Evolutionary conservation across 1,284 basidiomycete species (phyloP).

Genomic region (Boletus albobrunnescens): DNA sequence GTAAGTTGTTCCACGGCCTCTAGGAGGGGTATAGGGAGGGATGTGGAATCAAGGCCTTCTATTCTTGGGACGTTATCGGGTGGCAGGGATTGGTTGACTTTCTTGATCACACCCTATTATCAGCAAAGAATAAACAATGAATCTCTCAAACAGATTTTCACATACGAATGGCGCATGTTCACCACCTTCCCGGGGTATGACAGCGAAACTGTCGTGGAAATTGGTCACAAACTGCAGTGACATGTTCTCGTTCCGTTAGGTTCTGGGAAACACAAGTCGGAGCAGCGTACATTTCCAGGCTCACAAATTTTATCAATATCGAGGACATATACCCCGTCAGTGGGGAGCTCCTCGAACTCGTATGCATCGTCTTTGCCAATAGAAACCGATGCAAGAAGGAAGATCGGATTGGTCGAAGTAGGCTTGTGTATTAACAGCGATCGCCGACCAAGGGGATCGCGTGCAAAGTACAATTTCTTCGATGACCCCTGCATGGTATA

Average conservation of each 20-base stretch:
- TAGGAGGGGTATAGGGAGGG: constrained; percentile 44
- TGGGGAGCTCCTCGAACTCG: constrained; percentile 61
- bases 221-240: constrained; percentile 31
- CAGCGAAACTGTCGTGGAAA: constrained; percentile 31
- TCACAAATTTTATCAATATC: constrained; percentile 37
- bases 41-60: constrained; percentile 37
- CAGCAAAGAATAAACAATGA: constrained; percentile 1
- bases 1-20: constrained; percentile 51
- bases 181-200: constrained; percentile 23
- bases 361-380: constrained; percentile 42
- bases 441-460: constrained; percentile 89
- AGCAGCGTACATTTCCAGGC: constrained; percentile 25
- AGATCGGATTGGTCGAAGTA: constrained; percentile 42
- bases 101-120: constrained; percentile 42
- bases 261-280: neutral
- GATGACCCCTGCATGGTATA: constrained; percentile 39
- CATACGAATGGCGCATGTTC: constrained; percentile 30
- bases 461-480: constrained; percentile 66
- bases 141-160: neutral
- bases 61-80: constrained; percentile 39
- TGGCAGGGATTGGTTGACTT: constrained; percentile 49
- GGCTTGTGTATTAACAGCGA: constrained; percentile 76
- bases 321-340: constrained; percentile 53
- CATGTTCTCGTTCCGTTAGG: constrained; percentile 6
- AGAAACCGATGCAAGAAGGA: constrained; percentile 69